A percentile compares a stretch with the other conserved stretches of the same genome.
Evolutionary conservation across 2,329 filamentous ascomycete genomes (phyloP).

Genomic region (Penicillium sumatraense): DNA sequence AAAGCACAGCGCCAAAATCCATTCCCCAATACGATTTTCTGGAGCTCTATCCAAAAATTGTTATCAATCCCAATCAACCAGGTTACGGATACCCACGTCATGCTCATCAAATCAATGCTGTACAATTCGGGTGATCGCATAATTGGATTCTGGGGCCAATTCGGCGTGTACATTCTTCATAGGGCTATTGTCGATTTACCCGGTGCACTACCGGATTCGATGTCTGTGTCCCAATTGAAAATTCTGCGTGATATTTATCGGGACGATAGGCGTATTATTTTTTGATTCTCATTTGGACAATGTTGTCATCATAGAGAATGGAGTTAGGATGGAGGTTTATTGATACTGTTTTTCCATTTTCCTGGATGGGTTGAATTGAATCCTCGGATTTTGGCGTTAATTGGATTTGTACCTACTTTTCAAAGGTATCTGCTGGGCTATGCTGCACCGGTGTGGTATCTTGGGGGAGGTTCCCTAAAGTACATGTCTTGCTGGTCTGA

Average conservation of each 20-base stretch:
- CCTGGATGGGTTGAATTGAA: too few relatives aligned
- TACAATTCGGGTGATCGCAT: constrained; percentile 76
- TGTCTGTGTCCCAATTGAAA: constrained; percentile 44
- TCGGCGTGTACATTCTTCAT: constrained; percentile 72
- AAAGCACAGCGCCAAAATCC: constrained; percentile 71
- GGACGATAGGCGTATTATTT: constrained; percentile 41
- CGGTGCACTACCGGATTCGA: constrained; percentile 37
- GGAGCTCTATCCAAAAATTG: constrained; percentile 76
- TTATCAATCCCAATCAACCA: constrained; percentile 72
- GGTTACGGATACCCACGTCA: constrained; percentile 73
- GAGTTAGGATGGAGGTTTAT: too few relatives aligned
- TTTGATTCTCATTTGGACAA: constrained; percentile 32
- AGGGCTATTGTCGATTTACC: constrained; percentile 77
- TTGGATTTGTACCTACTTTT: too few relatives aligned
- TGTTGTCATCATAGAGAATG: background rate
- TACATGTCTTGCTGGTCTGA: too few relatives aligned
- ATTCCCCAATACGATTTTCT: constrained; percentile 80
- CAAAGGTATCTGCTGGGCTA: too few relatives aligned
- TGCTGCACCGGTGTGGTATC: too few relatives aligned
- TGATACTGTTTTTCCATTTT: too few relatives aligned
- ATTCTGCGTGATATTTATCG: constrained; percentile 43
- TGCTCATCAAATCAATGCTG: constrained; percentile 73
- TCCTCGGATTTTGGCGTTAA: too few relatives aligned
- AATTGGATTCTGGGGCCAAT: constrained; percentile 77
- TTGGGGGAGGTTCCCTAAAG: too few relatives aligned